These are phyloP conservation scores for Ceratobasidium sp. DNA, from an alignment of 1,284 basidiomycete species.

Conservation along the genomic window DNA sequence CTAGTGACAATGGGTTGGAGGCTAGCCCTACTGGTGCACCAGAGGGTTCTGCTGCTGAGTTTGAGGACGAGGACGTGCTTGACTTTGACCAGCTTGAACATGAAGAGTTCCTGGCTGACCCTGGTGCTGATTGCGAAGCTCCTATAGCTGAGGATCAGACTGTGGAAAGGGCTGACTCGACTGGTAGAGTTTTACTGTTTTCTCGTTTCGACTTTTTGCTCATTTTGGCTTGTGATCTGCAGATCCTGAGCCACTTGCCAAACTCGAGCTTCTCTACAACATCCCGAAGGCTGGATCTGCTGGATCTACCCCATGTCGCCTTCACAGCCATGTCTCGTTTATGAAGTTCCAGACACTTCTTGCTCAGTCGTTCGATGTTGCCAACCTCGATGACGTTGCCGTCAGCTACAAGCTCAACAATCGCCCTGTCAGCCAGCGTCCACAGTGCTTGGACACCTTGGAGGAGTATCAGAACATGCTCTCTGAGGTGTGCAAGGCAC, in stretches of 20 bases:
- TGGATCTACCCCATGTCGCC: not conserved
- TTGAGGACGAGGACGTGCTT: not conserved
- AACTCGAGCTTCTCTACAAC: not conserved
- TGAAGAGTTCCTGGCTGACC: not conserved
- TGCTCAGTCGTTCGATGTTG: not conserved
- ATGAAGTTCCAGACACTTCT: not conserved
- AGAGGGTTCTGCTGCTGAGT: no score
- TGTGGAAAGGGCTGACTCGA: not conserved
- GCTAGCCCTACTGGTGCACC: no score
- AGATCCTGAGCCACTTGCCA: constrained; percentile 1
- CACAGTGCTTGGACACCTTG: not conserved
- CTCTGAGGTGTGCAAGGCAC: not conserved
- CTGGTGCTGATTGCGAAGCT: constrained; percentile 3
- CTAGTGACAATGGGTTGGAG: no score
- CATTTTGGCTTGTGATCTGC: not conserved
- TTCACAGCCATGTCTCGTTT: not conserved
- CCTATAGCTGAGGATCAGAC: not conserved
- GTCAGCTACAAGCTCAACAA: not conserved
- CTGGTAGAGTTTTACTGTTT: not conserved
- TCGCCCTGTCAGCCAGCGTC: not conserved
- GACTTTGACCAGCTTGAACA: not conserved
- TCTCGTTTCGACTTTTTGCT: not conserved
- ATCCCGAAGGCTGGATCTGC: not conserved
- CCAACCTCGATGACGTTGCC: not conserved
- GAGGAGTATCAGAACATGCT: constrained; percentile 2